Conservation (phyloP, 208 protist genomes). For the Acanthamoeba castellanii region DNA sequence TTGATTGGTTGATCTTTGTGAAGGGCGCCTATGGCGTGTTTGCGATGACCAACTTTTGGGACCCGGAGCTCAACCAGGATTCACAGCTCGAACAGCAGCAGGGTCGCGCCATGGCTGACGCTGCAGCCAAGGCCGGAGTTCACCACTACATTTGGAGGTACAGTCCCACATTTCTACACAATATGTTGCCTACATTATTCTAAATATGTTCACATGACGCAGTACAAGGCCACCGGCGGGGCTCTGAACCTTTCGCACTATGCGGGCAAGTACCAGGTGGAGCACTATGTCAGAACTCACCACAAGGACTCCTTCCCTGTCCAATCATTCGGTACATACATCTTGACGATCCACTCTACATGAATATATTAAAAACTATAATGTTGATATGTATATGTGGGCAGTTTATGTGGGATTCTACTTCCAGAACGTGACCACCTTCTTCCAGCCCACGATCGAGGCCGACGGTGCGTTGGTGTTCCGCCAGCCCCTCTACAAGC, state of each 20-base stretch:
- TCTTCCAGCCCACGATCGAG: constrained; percentile 13
- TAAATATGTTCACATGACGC: neutral
- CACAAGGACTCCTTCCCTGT: constrained; percentile 20
- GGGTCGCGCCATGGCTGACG: constrained; percentile 1
- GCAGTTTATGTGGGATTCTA: constrained; percentile 28
- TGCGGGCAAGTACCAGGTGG: neutral
- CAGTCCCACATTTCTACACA: neutral
- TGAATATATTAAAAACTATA: too few species aligned
- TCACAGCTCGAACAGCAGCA: neutral
- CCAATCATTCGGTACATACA: neutral
- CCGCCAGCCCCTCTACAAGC: constrained; percentile 2
- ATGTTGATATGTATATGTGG: neutral
- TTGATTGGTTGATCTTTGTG: neutral
- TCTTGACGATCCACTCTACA: neutral
- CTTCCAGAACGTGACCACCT: constrained; percentile 15
- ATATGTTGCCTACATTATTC: too few species aligned
- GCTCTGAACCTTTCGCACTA: neutral
- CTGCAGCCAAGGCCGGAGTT: constrained; percentile 6
- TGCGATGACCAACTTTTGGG: constrained; percentile 25
- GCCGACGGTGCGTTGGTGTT: neutral
- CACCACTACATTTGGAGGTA: constrained; percentile 36
- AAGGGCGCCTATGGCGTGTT: neutral
- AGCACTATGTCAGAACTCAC: neutral
- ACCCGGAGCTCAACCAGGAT: constrained; percentile 34
- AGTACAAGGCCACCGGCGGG: neutral